Percentiles rank a stretch among this genome's conserved stretches.
Conservation (phyloP, 768 basidiomycete genomes). For the Phlebiopsis gigantea region DNA sequence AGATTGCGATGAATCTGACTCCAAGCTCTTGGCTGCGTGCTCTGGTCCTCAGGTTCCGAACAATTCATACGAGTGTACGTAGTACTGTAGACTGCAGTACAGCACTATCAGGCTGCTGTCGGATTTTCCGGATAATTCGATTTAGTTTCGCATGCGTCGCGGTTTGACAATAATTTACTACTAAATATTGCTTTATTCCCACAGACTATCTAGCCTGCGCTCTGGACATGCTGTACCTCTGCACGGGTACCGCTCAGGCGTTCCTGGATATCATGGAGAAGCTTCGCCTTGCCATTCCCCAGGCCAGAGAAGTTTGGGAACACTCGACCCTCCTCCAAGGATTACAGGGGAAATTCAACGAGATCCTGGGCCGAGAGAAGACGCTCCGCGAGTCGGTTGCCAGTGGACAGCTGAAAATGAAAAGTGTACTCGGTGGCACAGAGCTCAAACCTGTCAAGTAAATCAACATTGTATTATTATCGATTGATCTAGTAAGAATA, state of each 20-base stretch:
- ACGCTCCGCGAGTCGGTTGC: not conserved
- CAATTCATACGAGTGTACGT: no score
- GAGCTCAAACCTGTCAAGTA: no score
- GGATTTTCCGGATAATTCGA: no score
- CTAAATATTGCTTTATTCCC: no score
- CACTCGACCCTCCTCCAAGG: slow-evolving; percentile 5
- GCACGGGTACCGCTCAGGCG: not conserved
- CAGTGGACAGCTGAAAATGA: not conserved
- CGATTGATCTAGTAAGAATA: no score
- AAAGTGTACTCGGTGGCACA: not conserved
- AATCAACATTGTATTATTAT: no score
- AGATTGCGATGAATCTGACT: slow-evolving; percentile 3
- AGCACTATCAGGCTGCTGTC: no score
- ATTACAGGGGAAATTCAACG: not conserved
- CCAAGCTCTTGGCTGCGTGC: no score
- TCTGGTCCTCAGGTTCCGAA: no score
- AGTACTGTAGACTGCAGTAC: no score
- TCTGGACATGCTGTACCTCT: slow-evolving; percentile 2
- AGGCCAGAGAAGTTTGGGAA: slow-evolving; percentile 16
- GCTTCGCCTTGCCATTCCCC: slow-evolving; percentile 10
- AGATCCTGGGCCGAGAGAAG: not conserved
- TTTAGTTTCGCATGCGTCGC: no score
- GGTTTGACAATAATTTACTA: no score
- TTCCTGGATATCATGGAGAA: slow-evolving; percentile 8
- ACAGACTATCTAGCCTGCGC: slow-evolving; percentile 13